Conservation (phyloP, 345 rosid genomes). For the Brassica carinata region DNA sequence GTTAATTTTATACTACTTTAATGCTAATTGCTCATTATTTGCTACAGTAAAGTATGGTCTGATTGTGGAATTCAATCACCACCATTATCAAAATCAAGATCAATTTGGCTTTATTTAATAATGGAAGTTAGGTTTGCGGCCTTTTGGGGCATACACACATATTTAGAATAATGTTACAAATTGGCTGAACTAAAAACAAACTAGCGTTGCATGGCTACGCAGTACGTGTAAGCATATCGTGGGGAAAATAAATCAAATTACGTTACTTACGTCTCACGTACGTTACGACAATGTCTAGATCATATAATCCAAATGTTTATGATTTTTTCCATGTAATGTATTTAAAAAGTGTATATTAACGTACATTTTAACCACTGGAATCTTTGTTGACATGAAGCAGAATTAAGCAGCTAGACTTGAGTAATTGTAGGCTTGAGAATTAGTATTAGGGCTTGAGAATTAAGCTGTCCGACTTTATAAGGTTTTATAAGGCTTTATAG, state of each 20-base stretch:
- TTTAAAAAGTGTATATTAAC: not conserved
- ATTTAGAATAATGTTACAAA: conserved; percentile 12
- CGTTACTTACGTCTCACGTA: conserved; percentile 26
- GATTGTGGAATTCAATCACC: conserved; percentile 12
- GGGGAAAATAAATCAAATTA: not conserved
- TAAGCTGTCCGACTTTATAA: too few relatives aligned
- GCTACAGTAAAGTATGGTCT: conserved; percentile 14
- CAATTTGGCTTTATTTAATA: not conserved
- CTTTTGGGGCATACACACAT: not conserved
- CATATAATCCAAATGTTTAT: conserved; percentile 4
- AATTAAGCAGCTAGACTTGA: too few relatives aligned
- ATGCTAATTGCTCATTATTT: not conserved
- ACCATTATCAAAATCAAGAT: conserved; percentile 10
- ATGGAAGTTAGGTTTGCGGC: conserved; percentile 26
- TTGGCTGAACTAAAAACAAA: not conserved
- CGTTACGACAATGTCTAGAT: conserved; percentile 25
- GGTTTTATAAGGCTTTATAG: too few relatives aligned
- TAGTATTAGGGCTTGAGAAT: too few relatives aligned
- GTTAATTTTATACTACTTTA: not conserved
- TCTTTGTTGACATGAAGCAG: too few relatives aligned
- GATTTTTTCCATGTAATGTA: not conserved
- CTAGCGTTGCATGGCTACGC: conserved; percentile 26
- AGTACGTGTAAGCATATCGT: conserved; percentile 17
- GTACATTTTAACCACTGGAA: not conserved
- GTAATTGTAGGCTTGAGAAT: too few relatives aligned